Evolutionary conservation across 163 green algal species (phyloP), one percentile per base, ranked within the genome.

Genomic region (Scenedesmus sp.): DNA sequence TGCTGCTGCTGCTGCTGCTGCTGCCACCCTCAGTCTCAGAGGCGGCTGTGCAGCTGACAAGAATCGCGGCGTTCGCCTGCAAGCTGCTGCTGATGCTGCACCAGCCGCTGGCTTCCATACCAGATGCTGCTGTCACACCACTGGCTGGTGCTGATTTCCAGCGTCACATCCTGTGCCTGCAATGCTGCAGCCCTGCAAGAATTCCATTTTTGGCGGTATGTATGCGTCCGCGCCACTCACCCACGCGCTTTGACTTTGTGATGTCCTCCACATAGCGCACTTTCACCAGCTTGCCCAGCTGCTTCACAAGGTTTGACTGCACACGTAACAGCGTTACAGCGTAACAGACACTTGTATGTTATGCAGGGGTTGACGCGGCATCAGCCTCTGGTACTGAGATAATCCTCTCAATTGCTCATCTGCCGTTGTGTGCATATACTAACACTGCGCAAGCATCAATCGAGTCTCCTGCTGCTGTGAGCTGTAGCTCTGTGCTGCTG

Each of bases 251-350:
- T 84, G 88, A 93, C 12, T 93, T 55, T 7, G 97, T 99, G 94
- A 99, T 98, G 95, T 99, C 97, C 94, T 99, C 98, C 84, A 99
- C 98, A 91, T 98, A 98, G 7, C 96, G 94, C 92, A 99, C 98
- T 91, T 99, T 99, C 23, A 99, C 97, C 90, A 99, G 96, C 96
- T 99, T 99, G 88, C 95, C 94, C 73, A 99, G 91, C 93, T 99
- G 97, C 94, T 98, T 98, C 54, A 97, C 94, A 90, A 98, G 93
- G 93, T 98, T 98, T 73, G 93, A 86, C 95, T 97, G 95, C 46
- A 86, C 66, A 56, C 34, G 34, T 46, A 46, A 46, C 34, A 46
- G 34, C 34, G 34, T 5, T 6, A 57, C 8, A 83, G 74, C 2
- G 26, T 16, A 57, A 23, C 52, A 23, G 3, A 23, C 12, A 56